Base-by-base conservation (phyloP, 352 stramenopile species). In the Globisporangium nodosum region DNA sequence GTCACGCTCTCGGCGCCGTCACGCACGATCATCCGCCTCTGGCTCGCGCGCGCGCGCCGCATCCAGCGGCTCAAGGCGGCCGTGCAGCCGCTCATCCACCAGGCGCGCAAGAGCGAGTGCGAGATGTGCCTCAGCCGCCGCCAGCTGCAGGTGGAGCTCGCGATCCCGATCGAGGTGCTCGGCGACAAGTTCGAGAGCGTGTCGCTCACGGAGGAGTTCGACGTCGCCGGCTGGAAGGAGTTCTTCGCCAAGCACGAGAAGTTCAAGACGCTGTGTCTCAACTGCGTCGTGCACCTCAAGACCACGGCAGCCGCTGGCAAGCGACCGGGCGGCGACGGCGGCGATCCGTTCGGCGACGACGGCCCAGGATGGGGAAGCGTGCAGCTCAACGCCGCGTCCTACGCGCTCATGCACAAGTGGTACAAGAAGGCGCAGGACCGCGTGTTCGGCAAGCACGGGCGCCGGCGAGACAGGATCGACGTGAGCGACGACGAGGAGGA, bases 191-290 rank as follows among this genome's bases (percentile, higher is more conserved):
- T 98, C 61, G 85, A 96, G 37, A 82, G 84, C 40, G 76, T 97
- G 60, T 84, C 75, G 8, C 76, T 94, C 5, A 74, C 77, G 1
- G 87, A 95, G 33, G 92, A 98, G 58, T 97, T 99, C 56, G 88
- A 97, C 43, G 84, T 96, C 49, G 88, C 87, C 3, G 87, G 90
- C 7, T 99, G 95, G 91, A 98, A 98, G 66, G 82, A 82, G 13
- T 99, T 98, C 60, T 99, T 97, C 59, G 69, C 82, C 40, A 84
- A 95, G 70, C 85, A 98, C 65, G 87, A 98, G 68, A 81, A 81
- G 52, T 98, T 98, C 70, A 90, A 96, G 76, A 98, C 94, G 20
- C 77, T 98, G 30, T 98, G 94, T 59, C 70, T 98, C 18, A 94
- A 90, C 53, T 98, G 96, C 65, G 78, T 98, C 37, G 76, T 88